Evolutionary conservation across 148 eudicot genomes (phyloP), one percentile per base, ranked within the genome.

Genomic region (Dianthus caryophyllus): DNA sequence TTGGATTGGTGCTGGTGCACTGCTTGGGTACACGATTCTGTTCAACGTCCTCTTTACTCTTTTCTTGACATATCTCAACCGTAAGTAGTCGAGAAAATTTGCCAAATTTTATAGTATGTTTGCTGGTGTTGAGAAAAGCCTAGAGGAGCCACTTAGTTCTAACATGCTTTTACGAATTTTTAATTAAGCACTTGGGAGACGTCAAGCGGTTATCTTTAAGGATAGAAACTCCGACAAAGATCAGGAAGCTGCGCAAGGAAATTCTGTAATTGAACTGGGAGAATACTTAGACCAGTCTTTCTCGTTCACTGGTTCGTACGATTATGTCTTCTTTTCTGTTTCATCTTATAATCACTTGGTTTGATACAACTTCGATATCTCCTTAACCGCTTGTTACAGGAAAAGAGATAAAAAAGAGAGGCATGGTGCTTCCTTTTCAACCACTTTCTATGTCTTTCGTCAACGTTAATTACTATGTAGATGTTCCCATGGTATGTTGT

Each of bases 341-440:
- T 58, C 25, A 29, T 43, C 17, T 9, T 18, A 46, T 33, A 26
- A 16, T 59, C n/a, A 66, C 60, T 59, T 66, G 18, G 20, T 55
- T 50, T 58, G 62, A 58, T 33, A 25, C 33, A 47, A 30, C 39
- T 31, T 39, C 27, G n/a, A 27, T 13, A 43, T 66, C 48, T 46
- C 71, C 57, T 52, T 26, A 9, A 49, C 58, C 57, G 53, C 51
- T 54, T 70, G 46, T 73, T 65, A 14, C 84, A 94, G 98, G 97
- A 58, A 79, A 76, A 77, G 80, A 79, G 21, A 25, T 74, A 12
- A 65, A 64, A 65, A 78, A 68, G 58, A 88, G 71, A 73, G 97
- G 97, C 81, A 90, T 94, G 98, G 97, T 90, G 71, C 98, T 94
- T 75, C 98, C 98, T 57, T 94, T 94, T 78, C 78, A 80, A 78